Evolutionary conservation across 306 rosid species (phyloP).

Genomic region (Argentina anserina): DNA sequence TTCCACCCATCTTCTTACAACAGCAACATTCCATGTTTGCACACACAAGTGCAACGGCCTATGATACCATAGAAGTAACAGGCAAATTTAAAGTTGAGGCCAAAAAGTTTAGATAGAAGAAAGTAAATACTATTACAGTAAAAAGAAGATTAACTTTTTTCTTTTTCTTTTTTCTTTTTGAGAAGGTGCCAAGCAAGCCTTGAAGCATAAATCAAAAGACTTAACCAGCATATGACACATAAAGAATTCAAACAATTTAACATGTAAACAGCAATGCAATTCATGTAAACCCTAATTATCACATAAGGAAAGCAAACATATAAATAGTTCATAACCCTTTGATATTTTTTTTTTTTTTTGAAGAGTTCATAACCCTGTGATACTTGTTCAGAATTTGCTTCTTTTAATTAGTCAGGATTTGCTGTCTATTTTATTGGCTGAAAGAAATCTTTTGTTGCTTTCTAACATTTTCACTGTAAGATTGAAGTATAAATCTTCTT

Average conservation of each 20-base stretch:
- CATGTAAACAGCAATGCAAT: not conserved
- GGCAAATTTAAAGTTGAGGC: constrained; percentile 13
- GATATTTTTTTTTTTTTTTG: too few species aligned
- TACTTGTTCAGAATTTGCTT: too few species aligned
- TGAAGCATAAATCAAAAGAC: not conserved
- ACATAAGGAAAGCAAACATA: too few species aligned
- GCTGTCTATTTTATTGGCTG: too few species aligned
- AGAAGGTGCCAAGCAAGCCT: not conserved
- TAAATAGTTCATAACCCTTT: too few species aligned
- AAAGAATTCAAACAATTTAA: not conserved
- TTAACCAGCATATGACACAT: not conserved
- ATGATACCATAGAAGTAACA: constrained; percentile 34
- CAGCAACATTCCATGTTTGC: constrained; percentile 88
- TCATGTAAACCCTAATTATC: too few species aligned
- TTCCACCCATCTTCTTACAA: constrained; percentile 93
- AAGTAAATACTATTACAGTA: not conserved
- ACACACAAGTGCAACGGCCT: constrained; percentile 97
- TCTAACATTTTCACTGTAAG: too few species aligned
- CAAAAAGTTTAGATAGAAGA: not conserved
- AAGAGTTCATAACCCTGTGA: too few species aligned
- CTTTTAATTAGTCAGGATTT: too few species aligned
- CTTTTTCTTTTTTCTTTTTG: too few species aligned
- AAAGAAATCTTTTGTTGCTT: too few species aligned
- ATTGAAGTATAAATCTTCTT: not conserved
- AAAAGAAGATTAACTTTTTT: not conserved